Base-by-base conservation (phyloP, 2,329 filamentous ascomycete species). In the Stagonosporopsis vannaccii region DNA sequence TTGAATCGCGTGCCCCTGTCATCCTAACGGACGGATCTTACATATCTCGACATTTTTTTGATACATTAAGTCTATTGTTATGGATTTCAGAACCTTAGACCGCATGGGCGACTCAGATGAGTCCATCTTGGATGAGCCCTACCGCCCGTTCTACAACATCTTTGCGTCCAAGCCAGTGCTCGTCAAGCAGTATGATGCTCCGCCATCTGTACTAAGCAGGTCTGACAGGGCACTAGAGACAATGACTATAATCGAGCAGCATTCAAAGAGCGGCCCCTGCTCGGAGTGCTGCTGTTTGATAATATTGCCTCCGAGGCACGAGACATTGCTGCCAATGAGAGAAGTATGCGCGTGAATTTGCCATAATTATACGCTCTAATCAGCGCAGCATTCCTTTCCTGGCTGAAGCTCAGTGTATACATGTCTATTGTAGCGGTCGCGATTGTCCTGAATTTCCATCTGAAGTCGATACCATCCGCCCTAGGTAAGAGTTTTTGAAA, bases 401-500 rank as follows among this genome's bases (percentile, higher is more conserved):
- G 95, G 84, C 86, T 98, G 19, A 88, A 93, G 4, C 84, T 98
- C 2, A 88, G 90, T 28, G 86, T 97, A 66, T 97, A 97, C 79
- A 93, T 98, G 85, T 87, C 92, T 62, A 82, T 99, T 47, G 92
- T 98, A 8, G 87, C 91, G 25, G 85, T 96, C 28, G 94, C 95
- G 46, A 97, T 99, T 64, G 87, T 96, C 9, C 83, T 97, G 46
- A 96, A 91, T 13, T 99, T 99, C 75, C 94, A 99, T 71, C 83
- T 99, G 45, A 93, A 92, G 70, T 81, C 81, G 17, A 78, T 87
- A 66, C 91, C 95, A 17, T 62, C 62, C 9, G 41, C 60, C 19
- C 56, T 67, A 12, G 62, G 65, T 69, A 60, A 37, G 62, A 54
- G 15, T 35, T 3, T 15, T 5, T 3, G 20, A 4, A 17, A 33